Base-by-base conservation (phyloP, 768 basidiomycete species). In the Phaffia australis region DNA sequence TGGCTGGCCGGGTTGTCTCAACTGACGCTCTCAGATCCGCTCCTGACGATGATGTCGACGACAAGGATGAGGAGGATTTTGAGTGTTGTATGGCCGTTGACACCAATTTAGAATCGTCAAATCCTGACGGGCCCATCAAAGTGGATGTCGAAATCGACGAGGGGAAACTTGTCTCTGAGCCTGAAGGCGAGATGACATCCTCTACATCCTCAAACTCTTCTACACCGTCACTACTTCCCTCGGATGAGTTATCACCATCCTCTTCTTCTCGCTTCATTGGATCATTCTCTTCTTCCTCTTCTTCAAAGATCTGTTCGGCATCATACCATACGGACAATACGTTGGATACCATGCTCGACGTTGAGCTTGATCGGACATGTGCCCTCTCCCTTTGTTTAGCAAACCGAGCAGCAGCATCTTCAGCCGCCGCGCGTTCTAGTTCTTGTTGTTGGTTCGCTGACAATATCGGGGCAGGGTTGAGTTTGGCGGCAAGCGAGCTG, bases 321-420 rank as follows among this genome's bases (percentile, higher is more conserved):
- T 69, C 67, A 50, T 59, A 69, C 67, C 67, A 69, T 50, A 69
- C 51, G 18, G 49, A 52, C 21, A 69, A 62, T 3, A 69, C 67
- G 60, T 46, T 55, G 29, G 66, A 67, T 29, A 67, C 42, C 15
- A 60, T 30, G 18, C 59, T 61, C 19, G 66, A 67, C 46, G 59
- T 67, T 19, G 66, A 67, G 8, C 48, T 56, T 2, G 50, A 47
- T 19, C 66, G 46, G 9, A 54, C 46, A 48, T 67, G 66, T 1
- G 32, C 25, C 3, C 56, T 50, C 9, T 48, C 19, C 25, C 47
- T 47, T 11, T 42, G 35, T 42, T 11, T 4, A 5, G 35, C 35
- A 42, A 42, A 21, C 61, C 62, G 32, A 27, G 9, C 1, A 25
- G 6, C 19, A 18, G 47, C 54, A 18, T 60, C 52, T 15, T 61